Evolutionary conservation across 768 basidiomycete species (phyloP).

Genomic region (Pleurotus salmoneostramineus): DNA sequence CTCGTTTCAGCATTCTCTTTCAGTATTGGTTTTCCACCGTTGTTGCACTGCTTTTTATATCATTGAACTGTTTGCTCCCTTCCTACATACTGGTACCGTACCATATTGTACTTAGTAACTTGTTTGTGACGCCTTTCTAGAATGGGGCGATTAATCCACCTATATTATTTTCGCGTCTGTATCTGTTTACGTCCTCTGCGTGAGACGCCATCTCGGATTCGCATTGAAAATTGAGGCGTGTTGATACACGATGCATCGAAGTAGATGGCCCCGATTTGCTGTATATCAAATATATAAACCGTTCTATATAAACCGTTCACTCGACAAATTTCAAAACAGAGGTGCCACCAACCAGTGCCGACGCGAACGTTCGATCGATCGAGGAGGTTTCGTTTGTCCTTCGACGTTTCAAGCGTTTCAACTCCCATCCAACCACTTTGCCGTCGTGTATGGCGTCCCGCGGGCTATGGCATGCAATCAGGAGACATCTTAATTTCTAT

Average conservation of each 20-base stretch:
- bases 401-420: no score
- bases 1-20: neutral
- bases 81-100: conserved; percentile 1
- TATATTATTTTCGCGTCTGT: neutral
- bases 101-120: conserved; percentile 2
- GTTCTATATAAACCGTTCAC: no score
- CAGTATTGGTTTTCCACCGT: neutral
- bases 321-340: no score
- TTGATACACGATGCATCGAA: no score
- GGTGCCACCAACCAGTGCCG: no score
- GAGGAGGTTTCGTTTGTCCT: neutral
- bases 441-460: neutral
- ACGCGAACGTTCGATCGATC: neutral
- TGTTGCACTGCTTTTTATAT: conserved; percentile 4
- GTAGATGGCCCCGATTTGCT: no score
- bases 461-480: conserved; percentile 25
- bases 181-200: neutral
- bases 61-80: neutral
- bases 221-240: no score
- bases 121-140: neutral
- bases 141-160: neutral
- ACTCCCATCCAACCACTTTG: neutral
- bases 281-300: no score
- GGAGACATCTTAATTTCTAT: conserved; percentile 62
- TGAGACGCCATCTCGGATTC: neutral